Conservation (phyloP, 148 eudicot genomes). For the Salicornia ramosissima region DNA sequence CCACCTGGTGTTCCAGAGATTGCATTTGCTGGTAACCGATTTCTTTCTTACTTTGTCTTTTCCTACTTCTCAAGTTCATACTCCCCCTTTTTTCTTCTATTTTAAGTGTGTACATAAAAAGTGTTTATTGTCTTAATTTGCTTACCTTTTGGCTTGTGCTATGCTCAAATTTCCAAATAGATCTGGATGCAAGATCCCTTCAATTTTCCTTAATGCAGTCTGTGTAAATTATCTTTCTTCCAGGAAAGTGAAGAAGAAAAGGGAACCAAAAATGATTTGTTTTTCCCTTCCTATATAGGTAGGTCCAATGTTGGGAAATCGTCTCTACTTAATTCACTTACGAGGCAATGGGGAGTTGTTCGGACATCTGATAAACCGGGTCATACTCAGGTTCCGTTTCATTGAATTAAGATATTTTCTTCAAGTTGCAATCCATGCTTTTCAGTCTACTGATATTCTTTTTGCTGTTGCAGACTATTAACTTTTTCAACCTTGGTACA, state of each 20-base stretch:
- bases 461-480: conserved; percentile 60
- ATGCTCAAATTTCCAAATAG: neutral
- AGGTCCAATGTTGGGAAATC: conserved; percentile 98
- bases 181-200: neutral
- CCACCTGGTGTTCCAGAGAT: conserved; percentile 85
- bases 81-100: neutral
- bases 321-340: conserved; percentile 77
- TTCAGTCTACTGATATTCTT: neutral
- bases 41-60: neutral
- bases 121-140: neutral
- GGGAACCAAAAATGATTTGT: neutral
- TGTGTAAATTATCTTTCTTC: neutral
- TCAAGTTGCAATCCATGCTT: neutral
- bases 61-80: neutral
- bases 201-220: neutral
- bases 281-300: conserved; percentile 39
- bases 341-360: conserved; percentile 97
- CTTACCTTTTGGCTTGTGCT: neutral
- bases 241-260: conserved; percentile 2
- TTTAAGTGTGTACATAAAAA: neutral
- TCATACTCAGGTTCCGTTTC: conserved; percentile 72
- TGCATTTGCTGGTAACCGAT: conserved; percentile 75
- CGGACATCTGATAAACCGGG: conserved; percentile 98
- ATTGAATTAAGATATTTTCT: conserved; percentile 11
- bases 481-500: conserved; percentile 83